Evolutionary conservation across 2,329 filamentous ascomycete genomes (phyloP), one percentile per base, ranked within the genome.

Genomic region (Fusarium sp.): DNA sequence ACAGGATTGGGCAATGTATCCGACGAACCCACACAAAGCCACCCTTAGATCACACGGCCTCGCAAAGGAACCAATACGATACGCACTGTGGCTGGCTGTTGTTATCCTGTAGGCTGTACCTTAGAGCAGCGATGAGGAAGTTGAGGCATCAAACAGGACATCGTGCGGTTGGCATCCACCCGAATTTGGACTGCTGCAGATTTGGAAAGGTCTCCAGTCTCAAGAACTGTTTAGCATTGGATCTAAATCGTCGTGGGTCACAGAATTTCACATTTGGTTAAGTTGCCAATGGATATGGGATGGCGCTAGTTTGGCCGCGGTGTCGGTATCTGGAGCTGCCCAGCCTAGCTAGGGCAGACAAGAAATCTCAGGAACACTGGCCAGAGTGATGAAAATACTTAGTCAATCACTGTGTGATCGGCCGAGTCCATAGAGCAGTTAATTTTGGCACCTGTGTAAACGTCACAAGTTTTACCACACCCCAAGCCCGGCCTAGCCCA

Each of bases 241-340:
- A 69, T 68, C 62, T 44, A 57, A 42, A 31, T 66, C 38, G 28
- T 59, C 41, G 45, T 68, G 66, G 66, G 50, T 57, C 56, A 18
- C 50, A n/a, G 59, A 48, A 62, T 42, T 56, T 72, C 55, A 66
- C 44, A 56, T 61, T 33, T 61, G 47, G 31, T 33, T 58, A 61
- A 30, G 39, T 41, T 65, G 61, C 22, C 39, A 50, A 73, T 65
- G 48, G 48, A 53, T 53, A 53, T 53, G 31, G 48, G 31, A 53
- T 36, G 68, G 65, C 70, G 65, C 71, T 63, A 65, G 62, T 67
- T 70, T 70, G 68, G 71, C 74, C 74, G 67, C 59, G 66, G 68
- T 74, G 72, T 77, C 65, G 75, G 75, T 75, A 77, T 70, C 60
- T 73, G 51, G 65, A 60, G 47, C 61, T 63, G 55, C 30, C 30